A percentile compares a stretch with the other conserved stretches of the same genome.
Conservation (phyloP, 352 stramenopile species). For the Peronospora tabacina region DNA sequence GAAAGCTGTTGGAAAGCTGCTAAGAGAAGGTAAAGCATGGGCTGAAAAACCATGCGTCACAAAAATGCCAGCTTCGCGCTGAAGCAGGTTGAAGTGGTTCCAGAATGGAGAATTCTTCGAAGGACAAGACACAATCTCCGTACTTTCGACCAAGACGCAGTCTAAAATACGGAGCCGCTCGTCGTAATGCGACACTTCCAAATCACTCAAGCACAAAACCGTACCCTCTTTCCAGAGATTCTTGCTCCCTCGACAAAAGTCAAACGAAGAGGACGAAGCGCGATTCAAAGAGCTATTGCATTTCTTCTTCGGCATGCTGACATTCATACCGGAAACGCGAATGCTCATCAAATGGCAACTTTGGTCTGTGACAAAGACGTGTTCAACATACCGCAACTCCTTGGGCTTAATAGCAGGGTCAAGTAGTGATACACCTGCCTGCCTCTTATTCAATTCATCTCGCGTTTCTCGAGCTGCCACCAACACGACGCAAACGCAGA, state of each 20-base stretch:
- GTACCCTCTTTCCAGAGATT: constrained; percentile 47
- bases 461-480: constrained; percentile 27
- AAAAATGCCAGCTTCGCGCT: constrained; percentile 5
- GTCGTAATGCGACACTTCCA: constrained; percentile 62
- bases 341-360: constrained; percentile 51
- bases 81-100: constrained; percentile 21
- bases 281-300: constrained; percentile 5
- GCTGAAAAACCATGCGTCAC: constrained; percentile 1
- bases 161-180: constrained; percentile 47
- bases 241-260: constrained; percentile 41
- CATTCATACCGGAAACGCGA: constrained; percentile 31
- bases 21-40: not conserved
- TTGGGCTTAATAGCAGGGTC: constrained; percentile 22
- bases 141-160: constrained; percentile 48
- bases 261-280: constrained; percentile 21
- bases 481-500: constrained; percentile 45
- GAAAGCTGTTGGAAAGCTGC: constrained; percentile 17
- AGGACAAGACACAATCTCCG: constrained; percentile 44
- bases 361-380: constrained; percentile 52
- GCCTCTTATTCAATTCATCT: constrained; percentile 23
- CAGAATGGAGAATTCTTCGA: constrained; percentile 55
- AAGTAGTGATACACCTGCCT: constrained; percentile 17
- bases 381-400: constrained; percentile 32
- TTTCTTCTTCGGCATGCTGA: constrained; percentile 20
- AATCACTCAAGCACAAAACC: constrained; percentile 44